A percentile compares a stretch with the other conserved stretches of the same genome.
Conservation (phyloP, 495 filamentous ascomycete genomes). For the Xanthoparmelia taractica region DNA sequence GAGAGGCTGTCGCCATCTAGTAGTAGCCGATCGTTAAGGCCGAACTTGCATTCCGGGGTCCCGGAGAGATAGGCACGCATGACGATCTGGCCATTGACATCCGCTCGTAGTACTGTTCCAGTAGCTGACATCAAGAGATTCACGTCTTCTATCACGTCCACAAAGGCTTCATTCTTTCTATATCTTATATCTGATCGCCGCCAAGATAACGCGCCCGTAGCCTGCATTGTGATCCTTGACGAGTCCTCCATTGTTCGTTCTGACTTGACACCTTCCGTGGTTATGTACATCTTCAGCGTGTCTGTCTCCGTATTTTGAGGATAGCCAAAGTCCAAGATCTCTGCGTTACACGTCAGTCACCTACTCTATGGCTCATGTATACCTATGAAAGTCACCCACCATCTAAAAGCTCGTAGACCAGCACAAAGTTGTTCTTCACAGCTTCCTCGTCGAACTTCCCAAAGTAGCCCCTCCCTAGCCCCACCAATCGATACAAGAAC, state of each 20-base stretch:
- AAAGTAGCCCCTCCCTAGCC: conserved; percentile 91
- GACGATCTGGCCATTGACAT: conserved; percentile 95
- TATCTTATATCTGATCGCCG: conserved; percentile 95
- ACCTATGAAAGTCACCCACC: conserved; percentile 44
- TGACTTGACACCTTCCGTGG: conserved; percentile 96
- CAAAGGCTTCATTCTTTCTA: conserved; percentile 98
- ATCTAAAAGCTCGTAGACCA: conserved; percentile 96
- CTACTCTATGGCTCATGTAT: not conserved
- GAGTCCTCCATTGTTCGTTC: conserved; percentile 88
- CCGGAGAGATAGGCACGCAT: conserved; percentile 98
- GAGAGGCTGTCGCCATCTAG: conserved; percentile 69
- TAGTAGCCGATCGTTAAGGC: conserved; percentile 90
- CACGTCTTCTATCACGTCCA: conserved; percentile 98
- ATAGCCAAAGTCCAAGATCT: conserved; percentile 98
- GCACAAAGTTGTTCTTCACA: conserved; percentile 99
- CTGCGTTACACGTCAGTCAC: conserved; percentile 38
- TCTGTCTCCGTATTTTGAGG: conserved; percentile 99
- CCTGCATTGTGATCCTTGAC: conserved; percentile 97
- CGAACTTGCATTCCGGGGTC: conserved; percentile 98
- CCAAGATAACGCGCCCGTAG: conserved; percentile 95
- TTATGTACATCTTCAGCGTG: conserved; percentile 99
- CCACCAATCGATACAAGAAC: conserved; percentile 87
- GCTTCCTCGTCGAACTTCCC: conserved; percentile 99
- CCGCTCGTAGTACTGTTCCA: conserved; percentile 88
- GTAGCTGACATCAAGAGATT: conserved; percentile 97